Conservation (phyloP, 306 rosid genomes). For the Quercus variabilis region DNA sequence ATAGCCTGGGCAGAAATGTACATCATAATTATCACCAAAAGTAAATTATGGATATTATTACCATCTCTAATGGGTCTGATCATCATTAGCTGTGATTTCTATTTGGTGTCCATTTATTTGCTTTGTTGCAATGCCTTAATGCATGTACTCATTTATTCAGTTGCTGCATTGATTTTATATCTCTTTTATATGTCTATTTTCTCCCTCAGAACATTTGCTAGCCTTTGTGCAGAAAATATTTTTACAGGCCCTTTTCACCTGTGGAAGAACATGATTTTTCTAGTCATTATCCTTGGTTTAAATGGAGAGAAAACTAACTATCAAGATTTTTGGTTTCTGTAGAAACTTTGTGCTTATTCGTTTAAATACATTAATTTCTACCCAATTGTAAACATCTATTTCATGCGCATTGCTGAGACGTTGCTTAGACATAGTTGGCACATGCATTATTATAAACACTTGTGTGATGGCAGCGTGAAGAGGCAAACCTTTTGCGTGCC, state of each 20-base stretch:
- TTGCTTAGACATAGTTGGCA: not conserved
- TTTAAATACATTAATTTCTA: not conserved
- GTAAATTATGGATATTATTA: too few species aligned
- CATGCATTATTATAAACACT: slow-evolving; percentile 1
- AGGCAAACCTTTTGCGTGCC: slow-evolving; percentile 49
- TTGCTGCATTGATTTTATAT: not conserved
- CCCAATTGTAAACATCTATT: not conserved
- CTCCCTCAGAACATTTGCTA: not conserved
- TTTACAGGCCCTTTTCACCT: not conserved
- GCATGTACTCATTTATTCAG: not conserved
- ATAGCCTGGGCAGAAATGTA: too few species aligned
- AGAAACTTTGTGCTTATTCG: not conserved
- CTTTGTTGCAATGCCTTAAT: not conserved
- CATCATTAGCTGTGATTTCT: not conserved
- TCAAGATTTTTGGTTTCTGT: not conserved
- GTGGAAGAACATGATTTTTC: not conserved
- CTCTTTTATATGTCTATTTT: not conserved
- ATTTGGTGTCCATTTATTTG: not conserved
- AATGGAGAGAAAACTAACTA: not conserved
- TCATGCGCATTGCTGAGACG: not conserved
- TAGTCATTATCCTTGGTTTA: not conserved
- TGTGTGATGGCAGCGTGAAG: slow-evolving; percentile 69
- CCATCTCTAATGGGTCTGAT: too few species aligned
- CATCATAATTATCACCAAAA: not conserved
- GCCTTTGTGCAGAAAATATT: not conserved